These are phyloP conservation scores for Bipolaris cookei DNA, from an alignment of 2,329 filamentous ascomycete genomes.

Conservation along the genomic window DNA sequence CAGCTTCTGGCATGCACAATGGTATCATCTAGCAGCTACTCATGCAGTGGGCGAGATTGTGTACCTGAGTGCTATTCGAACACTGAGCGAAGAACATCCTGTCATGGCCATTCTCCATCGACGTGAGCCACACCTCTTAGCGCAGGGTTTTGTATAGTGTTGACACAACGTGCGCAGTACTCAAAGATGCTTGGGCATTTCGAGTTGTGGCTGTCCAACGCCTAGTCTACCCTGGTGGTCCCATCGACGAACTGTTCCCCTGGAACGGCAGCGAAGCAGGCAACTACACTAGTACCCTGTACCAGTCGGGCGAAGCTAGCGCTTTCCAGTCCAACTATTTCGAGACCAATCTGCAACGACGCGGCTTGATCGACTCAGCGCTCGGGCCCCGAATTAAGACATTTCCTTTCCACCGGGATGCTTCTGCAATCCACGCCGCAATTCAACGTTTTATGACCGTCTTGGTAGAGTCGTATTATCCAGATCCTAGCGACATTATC, in stretches of 20 bases:
- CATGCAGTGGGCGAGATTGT: conserved; percentile 55
- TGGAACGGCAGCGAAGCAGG: neutral
- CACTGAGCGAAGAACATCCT: conserved; percentile 56
- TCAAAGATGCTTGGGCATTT: conserved; percentile 10
- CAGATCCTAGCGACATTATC: neutral
- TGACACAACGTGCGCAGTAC: neutral
- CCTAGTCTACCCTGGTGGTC: conserved; percentile 6
- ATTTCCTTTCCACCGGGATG: conserved; percentile 6
- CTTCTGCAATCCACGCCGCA: neutral
- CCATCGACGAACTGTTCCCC: conserved; percentile 8
- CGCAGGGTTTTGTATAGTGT: neutral
- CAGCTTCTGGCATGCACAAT: conserved; percentile 56
- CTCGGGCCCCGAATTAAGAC: conserved; percentile 6
- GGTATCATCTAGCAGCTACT: conserved; percentile 53
- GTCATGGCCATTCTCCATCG: conserved; percentile 46
- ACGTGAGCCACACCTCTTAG: neutral
- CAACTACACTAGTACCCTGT: conserved; percentile 8
- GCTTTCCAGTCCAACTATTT: conserved; percentile 7
- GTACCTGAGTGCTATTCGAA: conserved; percentile 56
- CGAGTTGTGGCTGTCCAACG: conserved; percentile 1
- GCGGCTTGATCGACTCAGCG: conserved; percentile 5
- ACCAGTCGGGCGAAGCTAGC: conserved; percentile 1
- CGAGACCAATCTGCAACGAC: neutral
- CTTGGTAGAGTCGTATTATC: neutral
- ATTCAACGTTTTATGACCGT: neutral